Percentiles rank a stretch among this genome's conserved stretches.
Conservation (phyloP, 441 rosid species). For the Kokia cookei region DNA sequence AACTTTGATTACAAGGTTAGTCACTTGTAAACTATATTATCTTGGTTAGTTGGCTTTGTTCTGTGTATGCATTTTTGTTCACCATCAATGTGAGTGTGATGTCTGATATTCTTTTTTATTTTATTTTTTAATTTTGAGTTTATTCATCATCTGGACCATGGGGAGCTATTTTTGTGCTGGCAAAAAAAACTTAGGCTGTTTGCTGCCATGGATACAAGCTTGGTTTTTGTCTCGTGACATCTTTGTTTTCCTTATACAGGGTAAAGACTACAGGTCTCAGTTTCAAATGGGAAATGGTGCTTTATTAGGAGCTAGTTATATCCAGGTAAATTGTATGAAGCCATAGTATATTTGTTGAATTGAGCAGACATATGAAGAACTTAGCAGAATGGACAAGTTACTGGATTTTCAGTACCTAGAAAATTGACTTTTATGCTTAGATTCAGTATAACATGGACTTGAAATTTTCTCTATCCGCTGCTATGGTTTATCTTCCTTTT, state of each 20-base stretch:
- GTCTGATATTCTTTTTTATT: neutral
- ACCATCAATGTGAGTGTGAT: neutral
- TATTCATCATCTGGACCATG: neutral
- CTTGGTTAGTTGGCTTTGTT: neutral
- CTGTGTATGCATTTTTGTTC: neutral
- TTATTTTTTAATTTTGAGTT: neutral
- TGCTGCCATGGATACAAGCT: neutral
- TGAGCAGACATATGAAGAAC: neutral
- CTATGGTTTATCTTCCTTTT: neutral
- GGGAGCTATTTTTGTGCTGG: neutral
- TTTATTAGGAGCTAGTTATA: constrained; percentile 83
- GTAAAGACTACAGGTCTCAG: constrained; percentile 77
- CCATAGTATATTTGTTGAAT: neutral
- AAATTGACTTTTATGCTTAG: neutral
- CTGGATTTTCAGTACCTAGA: neutral
- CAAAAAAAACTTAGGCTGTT: neutral
- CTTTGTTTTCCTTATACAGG: constrained; percentile 35
- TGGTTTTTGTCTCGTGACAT: neutral
- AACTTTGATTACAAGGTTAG: constrained; percentile 91
- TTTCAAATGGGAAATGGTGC: constrained; percentile 82
- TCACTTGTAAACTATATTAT: neutral
- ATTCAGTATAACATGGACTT: neutral
- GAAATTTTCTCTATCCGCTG: neutral
- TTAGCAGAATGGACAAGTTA: neutral
- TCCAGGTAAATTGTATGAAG: constrained; percentile 54